Evolutionary conservation across 1,139 yeast species (phyloP).

Genomic region (Candida albicans): DNA sequence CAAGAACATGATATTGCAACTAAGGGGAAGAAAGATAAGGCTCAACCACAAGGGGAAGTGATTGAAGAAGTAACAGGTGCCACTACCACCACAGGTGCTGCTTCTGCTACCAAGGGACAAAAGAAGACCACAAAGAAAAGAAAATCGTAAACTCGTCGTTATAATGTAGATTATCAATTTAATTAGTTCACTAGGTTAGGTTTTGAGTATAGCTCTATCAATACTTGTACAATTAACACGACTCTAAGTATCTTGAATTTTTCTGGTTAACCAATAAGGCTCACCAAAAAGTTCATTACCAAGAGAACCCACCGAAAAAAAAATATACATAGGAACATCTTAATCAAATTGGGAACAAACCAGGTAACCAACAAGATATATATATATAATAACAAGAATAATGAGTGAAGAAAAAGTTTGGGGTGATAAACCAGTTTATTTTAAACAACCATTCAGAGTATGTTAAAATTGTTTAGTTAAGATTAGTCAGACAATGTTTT

Average conservation of each 20-base stretch:
- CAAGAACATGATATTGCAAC: slow-evolving; percentile 19
- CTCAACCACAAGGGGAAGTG: too few species aligned
- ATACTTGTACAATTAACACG: too few species aligned
- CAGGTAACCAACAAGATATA: slow-evolving; percentile 5
- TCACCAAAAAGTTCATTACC: slow-evolving; percentile 13
- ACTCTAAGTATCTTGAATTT: background rate
- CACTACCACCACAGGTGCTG: slow-evolving; percentile 16
- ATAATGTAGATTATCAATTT: background rate
- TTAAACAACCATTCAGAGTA: slow-evolving; percentile 64
- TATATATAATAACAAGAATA: slow-evolving; percentile 1
- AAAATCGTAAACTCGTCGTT: slow-evolving; percentile 10
- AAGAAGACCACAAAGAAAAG: slow-evolving; percentile 18
- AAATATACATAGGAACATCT: background rate
- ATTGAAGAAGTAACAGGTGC: slow-evolving; percentile 13
- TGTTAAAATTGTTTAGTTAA: slow-evolving; percentile 22
- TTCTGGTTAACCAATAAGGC: slow-evolving; percentile 12
- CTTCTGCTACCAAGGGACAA: slow-evolving; percentile 18
- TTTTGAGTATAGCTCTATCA: too few species aligned
- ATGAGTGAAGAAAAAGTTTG: slow-evolving; percentile 39
- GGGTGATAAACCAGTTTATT: slow-evolving; percentile 61
- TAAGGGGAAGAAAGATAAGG: slow-evolving; percentile 1
- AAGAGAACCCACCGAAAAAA: background rate
- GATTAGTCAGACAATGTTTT: background rate
- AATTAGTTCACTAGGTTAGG: too few species aligned
- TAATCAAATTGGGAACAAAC: background rate